A percentile compares a stretch with the other conserved stretches of the same genome.
phyloP scores from a whole-genome alignment of 202 grass and related monocot genomes.

The Schoenoplectus tabernaemontani region DNA sequence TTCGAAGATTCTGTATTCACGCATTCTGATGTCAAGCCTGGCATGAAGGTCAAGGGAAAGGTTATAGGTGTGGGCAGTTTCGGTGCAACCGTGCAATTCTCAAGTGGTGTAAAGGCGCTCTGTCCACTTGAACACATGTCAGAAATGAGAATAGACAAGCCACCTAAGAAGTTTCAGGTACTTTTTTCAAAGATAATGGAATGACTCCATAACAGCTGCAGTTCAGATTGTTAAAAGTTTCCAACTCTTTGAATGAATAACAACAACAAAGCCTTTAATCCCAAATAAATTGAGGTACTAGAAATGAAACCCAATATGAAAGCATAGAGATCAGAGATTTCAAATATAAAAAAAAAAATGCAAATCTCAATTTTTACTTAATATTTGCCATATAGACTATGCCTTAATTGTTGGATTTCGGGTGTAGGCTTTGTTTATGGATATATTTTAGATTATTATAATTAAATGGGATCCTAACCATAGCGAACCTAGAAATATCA shows the following conservation, averaged over 20 bases:
- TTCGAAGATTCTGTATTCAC: constrained; percentile 98
- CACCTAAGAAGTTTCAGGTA: constrained; percentile 98
- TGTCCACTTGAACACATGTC: constrained; percentile 94
- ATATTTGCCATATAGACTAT: background rate
- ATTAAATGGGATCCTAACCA: background rate
- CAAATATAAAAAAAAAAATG: too few relatives aligned
- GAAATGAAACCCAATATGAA: too few relatives aligned
- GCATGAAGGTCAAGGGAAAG: constrained; percentile 86
- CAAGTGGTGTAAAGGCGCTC: constrained; percentile 90
- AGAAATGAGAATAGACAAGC: constrained; percentile 67
- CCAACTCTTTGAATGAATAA: background rate
- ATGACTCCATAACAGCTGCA: background rate
- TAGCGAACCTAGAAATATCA: background rate
- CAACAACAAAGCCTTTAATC: too few relatives aligned
- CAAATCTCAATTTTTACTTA: too few relatives aligned
- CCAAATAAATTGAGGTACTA: too few relatives aligned
- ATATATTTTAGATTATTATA: background rate
- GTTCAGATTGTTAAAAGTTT: background rate
- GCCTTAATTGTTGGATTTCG: background rate
- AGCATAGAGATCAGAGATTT: too few relatives aligned
- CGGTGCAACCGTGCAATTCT: constrained; percentile 75
- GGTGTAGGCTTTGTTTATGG: background rate
- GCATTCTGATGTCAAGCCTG: constrained; percentile 95
- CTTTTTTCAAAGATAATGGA: background rate
- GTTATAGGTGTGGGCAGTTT: constrained; percentile 59